Percentiles rank a stretch among this genome's conserved stretches.
These are phyloP conservation scores for Plasmodium chabaudi DNA, from an alignment of 169 alveolate genomes.

Conservation along the genomic window DNA sequence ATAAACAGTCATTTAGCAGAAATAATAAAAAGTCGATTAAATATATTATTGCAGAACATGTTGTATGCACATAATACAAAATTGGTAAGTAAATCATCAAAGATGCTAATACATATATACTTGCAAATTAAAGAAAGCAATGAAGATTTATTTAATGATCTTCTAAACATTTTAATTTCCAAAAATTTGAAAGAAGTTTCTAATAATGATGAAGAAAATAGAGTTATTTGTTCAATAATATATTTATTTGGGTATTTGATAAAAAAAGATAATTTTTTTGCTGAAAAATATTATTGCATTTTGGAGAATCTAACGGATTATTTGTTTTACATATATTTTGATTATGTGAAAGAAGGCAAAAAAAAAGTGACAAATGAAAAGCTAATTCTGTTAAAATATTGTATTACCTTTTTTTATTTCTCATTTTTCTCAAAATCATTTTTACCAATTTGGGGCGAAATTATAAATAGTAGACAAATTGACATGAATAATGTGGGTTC, in stretches of 20 bases:
- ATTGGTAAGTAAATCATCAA: conserved; percentile 12
- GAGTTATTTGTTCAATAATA: conserved; percentile 8
- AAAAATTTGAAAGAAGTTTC: not conserved
- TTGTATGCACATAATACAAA: conserved; percentile 9
- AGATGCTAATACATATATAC: not conserved
- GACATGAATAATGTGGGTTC: not conserved
- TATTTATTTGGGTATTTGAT: conserved; percentile 44
- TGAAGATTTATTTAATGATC: not conserved
- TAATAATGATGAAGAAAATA: not conserved
- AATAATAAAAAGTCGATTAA: conserved; percentile 21
- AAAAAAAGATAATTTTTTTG: conserved; percentile 41
- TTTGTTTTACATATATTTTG: conserved; percentile 23
- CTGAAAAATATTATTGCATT: conserved; percentile 25
- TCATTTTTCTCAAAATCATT: conserved; percentile 35
- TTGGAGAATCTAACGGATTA: conserved; percentile 41
- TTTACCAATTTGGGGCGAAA: conserved; percentile 26
- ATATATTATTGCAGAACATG: conserved; percentile 21
- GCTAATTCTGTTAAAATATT: conserved; percentile 27
- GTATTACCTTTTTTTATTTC: conserved; percentile 33
- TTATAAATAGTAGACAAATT: not conserved
- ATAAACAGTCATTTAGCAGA: conserved; percentile 1
- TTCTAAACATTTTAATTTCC: not conserved
- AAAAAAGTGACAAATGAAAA: not conserved
- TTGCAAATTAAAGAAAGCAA: not conserved
- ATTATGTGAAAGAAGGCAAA: conserved; percentile 9